phyloP scores from a whole-genome alignment of 306 rosid species.

The Acacia confusa region DNA sequence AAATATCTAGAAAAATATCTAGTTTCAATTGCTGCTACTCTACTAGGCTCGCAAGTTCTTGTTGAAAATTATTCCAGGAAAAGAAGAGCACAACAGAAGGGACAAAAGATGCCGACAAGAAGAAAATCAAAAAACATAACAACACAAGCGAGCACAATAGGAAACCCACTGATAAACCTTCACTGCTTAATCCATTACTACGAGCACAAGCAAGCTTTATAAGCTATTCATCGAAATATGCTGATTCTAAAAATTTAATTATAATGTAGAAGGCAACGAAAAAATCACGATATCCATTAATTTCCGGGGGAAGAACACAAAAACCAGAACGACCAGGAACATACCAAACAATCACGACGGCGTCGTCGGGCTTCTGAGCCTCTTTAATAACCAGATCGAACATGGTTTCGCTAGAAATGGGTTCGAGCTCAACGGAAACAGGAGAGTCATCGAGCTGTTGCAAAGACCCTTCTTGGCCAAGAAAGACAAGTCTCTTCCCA shows the following conservation, averaged over 20 bases:
- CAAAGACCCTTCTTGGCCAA: slow-evolving; percentile 37
- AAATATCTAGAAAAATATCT: neutral
- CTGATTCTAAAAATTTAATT: neutral
- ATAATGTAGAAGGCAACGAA: neutral
- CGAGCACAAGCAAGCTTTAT: neutral
- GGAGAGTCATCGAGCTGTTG: slow-evolving; percentile 55
- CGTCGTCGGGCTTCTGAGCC: slow-evolving; percentile 40
- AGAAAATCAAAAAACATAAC: neutral
- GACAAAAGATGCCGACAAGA: neutral
- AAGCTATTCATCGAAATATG: neutral
- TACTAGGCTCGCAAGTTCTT: neutral
- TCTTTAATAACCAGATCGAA: slow-evolving; percentile 50
- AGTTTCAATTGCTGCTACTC: neutral
- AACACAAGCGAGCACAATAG: neutral
- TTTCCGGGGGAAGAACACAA: neutral
- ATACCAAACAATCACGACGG: slow-evolving; percentile 51
- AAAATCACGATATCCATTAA: neutral
- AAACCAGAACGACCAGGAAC: neutral
- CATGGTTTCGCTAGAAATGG: slow-evolving; percentile 46
- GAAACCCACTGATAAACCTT: neutral
- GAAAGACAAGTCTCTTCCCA: neutral
- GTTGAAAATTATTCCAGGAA: neutral
- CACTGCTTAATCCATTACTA: neutral
- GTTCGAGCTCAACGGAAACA: slow-evolving; percentile 44
- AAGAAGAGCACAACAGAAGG: neutral